These are phyloP conservation scores for Fraxinus platypoda DNA, from an alignment of 305 asterid genomes.

Conservation along the genomic window DNA sequence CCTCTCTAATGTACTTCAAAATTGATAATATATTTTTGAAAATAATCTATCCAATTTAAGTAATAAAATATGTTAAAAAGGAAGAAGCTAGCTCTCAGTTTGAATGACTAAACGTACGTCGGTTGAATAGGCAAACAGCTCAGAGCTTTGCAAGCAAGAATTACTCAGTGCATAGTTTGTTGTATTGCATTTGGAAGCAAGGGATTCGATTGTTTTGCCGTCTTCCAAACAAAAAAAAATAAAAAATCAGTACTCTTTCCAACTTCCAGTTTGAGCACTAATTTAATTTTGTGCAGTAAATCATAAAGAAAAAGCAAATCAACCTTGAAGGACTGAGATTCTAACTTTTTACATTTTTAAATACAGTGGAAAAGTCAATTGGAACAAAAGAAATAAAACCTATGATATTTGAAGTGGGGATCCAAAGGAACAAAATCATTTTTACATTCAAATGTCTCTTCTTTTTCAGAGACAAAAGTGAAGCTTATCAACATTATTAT, in stretches of 20 bases:
- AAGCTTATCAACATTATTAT: not conserved
- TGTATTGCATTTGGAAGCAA: not conserved
- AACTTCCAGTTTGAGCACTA: not conserved
- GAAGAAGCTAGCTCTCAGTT: not conserved
- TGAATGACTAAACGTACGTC: not conserved
- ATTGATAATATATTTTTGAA: too few relatives aligned
- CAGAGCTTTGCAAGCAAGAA: not conserved
- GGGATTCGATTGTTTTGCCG: not conserved
- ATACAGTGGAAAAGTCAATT: conserved; percentile 12
- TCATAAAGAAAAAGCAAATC: too few relatives aligned
- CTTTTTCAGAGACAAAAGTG: conserved; percentile 12
- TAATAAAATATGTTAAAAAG: not conserved
- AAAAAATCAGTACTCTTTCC: not conserved
- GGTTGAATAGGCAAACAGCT: not conserved
- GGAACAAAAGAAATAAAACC: not conserved
- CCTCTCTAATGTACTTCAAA: not conserved
- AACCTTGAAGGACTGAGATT: not conserved
- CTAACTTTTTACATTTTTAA: not conserved
- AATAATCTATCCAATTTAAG: not conserved
- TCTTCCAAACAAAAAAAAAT: not conserved
- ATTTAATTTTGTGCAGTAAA: too few relatives aligned
- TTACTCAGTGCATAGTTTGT: not conserved
- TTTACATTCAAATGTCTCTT: not conserved
- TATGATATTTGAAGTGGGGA: conserved; percentile 20
- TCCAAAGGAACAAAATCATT: conserved; percentile 37